Conservation (phyloP, 1,139 yeast genomes). For the Sugiyamaella paludigena region DNA sequence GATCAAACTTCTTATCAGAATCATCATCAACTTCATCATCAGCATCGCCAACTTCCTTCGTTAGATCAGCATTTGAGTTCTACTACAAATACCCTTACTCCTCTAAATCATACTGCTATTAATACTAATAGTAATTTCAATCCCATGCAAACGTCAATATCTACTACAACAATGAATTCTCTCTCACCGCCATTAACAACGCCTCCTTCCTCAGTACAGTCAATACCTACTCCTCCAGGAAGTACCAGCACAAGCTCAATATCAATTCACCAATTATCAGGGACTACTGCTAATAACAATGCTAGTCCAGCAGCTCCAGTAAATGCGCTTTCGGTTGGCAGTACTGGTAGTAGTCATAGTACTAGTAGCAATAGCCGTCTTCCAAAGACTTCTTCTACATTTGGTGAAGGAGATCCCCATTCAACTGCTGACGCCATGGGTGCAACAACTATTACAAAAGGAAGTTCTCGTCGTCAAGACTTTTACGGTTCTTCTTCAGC, state of each 20-base stretch:
- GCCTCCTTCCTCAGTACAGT: no score
- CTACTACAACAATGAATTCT: not conserved
- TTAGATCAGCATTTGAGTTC: not conserved
- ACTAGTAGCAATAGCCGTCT: not conserved
- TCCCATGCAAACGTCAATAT: not conserved
- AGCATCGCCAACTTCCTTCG: not conserved
- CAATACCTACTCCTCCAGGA: no score
- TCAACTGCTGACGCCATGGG: constrained; percentile 22
- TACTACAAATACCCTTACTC: not conserved
- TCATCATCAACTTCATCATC: not conserved
- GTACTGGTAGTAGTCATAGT: not conserved
- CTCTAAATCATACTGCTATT: not conserved
- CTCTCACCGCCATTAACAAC: no score
- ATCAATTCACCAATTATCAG: no score
- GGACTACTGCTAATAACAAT: not conserved
- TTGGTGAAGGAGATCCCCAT: constrained; percentile 1
- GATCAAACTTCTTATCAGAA: not conserved
- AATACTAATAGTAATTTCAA: not conserved
- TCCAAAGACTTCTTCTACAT: constrained; percentile 1
- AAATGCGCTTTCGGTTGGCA: not conserved
- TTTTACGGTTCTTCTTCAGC: constrained; percentile 25
- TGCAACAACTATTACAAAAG: constrained; percentile 12
- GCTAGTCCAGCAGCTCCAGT: not conserved
- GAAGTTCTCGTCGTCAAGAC: constrained; percentile 9
- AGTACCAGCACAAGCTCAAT: no score